Conservation (phyloP, 2,329 filamentous ascomycete genomes). For the Nemania sp. region DNA sequence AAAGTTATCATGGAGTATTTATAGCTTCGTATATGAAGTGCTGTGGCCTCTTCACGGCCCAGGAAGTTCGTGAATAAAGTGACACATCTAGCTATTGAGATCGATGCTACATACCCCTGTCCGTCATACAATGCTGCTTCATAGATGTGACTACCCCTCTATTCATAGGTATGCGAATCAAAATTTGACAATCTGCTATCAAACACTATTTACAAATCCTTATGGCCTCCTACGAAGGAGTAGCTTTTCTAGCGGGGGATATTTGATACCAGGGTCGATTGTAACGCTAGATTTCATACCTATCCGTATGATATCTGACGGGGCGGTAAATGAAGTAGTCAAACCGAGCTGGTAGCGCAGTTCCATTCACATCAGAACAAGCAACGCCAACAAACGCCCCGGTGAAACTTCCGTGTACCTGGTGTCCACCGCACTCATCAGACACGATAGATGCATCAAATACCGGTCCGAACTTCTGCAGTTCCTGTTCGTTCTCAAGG, state of each 20-base stretch:
- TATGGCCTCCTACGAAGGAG: neutral
- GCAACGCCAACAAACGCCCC: conserved; percentile 70
- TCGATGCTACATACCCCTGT: too few species aligned
- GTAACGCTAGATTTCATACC: conserved; percentile 59
- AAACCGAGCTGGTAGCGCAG: conserved; percentile 60
- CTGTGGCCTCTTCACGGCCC: too few species aligned
- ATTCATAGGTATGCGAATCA: too few species aligned
- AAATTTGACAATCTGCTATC: too few species aligned
- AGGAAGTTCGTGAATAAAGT: too few species aligned
- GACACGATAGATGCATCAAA: conserved; percentile 70
- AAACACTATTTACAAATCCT: too few species aligned
- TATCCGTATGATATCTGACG: conserved; percentile 59
- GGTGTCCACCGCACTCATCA: conserved; percentile 73
- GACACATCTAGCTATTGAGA: too few species aligned
- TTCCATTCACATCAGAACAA: conserved; percentile 67
- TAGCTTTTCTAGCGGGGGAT: neutral
- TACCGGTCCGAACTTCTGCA: conserved; percentile 65
- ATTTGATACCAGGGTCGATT: neutral
- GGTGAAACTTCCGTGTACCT: conserved; percentile 72
- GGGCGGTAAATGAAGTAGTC: conserved; percentile 66
- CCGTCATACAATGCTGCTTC: too few species aligned
- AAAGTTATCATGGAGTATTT: too few species aligned
- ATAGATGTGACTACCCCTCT: too few species aligned
- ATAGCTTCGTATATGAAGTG: too few species aligned
- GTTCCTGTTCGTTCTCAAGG: conserved; percentile 56